Evolutionary conservation across 441 rosid species (phyloP), one percentile per base, ranked within the genome.

Genomic region (Pelargonium fulgidum): DNA sequence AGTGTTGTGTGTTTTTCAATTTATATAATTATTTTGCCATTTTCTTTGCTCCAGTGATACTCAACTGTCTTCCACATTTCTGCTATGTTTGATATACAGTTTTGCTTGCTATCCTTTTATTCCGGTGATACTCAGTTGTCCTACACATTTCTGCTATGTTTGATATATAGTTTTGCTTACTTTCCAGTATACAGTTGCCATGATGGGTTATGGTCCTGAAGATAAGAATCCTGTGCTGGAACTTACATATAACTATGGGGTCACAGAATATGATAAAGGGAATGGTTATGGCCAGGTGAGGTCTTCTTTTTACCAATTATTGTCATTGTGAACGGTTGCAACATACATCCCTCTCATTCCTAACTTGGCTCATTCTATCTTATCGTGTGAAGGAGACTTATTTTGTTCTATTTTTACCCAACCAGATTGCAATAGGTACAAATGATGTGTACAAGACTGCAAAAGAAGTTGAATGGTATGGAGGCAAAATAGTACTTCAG

Each of bases 181-280:
- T 64, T 39, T 78, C 54, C 78, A 94, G 99, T 92, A 85, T 76
- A 83, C 89, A 3, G 78, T 85, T 77, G 97, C 97, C 0, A 85
- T 91, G 89, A 83, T 93, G 96, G 99, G 92, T 47, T 93, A 91
- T 64, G 99, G 97, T 67, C 93, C 96, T 75, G 97, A 93, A 86
- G 97, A 93, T 72, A 91, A 87, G 82, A 80, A 12, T 79, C 79
- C 83, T 8, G 97, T 93, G 64, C 78, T 93, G 73, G 96, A 91
- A 83, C 83, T 93, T 78, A 93, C 97, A 44, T 88, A 90, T 83
- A 91, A 89, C 81, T 91, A 91, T 72, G 96, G 97, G 29, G 93
- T 89, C 77, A 83, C 88, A 26, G 96, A 87, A 64, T 93, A 91
- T 74, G 91, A 88, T 59, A 89, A 86, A 81, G 96, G 99, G 82